phyloP scores from a whole-genome alignment of 768 basidiomycete species.

The Podaxis sp. region DNA sequence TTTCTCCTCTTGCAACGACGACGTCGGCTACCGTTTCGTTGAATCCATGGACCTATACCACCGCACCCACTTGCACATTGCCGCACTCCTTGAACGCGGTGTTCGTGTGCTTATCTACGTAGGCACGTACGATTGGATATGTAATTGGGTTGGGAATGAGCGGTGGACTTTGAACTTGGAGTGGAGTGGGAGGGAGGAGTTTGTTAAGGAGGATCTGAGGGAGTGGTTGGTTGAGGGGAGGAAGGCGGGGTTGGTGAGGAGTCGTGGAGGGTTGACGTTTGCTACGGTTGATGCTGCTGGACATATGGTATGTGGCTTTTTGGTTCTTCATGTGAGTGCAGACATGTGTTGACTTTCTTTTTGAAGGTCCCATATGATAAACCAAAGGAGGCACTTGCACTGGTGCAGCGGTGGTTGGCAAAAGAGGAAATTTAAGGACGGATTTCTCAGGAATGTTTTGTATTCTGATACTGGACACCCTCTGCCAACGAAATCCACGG shows the following conservation, averaged over 20 bases:
- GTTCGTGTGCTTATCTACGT: constrained; percentile 70
- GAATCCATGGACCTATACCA: constrained; percentile 39
- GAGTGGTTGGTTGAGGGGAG: constrained; percentile 60
- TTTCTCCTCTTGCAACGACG: constrained; percentile 31
- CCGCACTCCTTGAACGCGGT: constrained; percentile 70
- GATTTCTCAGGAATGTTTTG: background rate
- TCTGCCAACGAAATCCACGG: background rate
- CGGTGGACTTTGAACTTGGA: constrained; percentile 67
- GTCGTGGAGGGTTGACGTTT: constrained; percentile 57
- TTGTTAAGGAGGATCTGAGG: constrained; percentile 38
- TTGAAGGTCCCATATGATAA: constrained; percentile 57
- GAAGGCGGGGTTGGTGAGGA: constrained; percentile 36
- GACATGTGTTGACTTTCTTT: background rate
- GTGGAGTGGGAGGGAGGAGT: constrained; percentile 62
- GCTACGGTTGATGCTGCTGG: constrained; percentile 66
- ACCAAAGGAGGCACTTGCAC: constrained; percentile 50
- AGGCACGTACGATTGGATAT: constrained; percentile 71
- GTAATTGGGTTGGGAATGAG: constrained; percentile 76
- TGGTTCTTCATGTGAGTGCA: background rate
- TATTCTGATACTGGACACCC: background rate
- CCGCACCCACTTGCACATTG: constrained; percentile 55
- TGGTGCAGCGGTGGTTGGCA: constrained; percentile 49
- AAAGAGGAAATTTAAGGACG: constrained; percentile 17
- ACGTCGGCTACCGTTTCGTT: constrained; percentile 49
- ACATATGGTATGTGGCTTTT: constrained; percentile 54